Base-by-base conservation (phyloP, 192 early-diverging fungal genomes). In the Chytriomyces sp. region DNA sequence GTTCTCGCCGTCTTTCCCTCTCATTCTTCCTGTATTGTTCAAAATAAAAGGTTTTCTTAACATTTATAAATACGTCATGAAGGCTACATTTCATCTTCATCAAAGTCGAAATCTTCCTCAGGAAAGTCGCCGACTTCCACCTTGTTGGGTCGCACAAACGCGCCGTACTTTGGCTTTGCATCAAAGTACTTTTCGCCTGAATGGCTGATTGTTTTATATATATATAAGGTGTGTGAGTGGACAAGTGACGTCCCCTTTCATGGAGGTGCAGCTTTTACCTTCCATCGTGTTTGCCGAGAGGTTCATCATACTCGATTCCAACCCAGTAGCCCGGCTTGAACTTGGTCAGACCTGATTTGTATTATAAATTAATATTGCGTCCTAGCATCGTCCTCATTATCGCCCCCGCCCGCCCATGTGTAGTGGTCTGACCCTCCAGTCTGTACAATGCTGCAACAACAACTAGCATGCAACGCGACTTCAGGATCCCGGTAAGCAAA, bases 261-360 rank as follows among this genome's bases (percentile, higher is more conserved):
- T 52, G 14, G 1, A 75, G 5, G 25, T 22, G 22, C 28, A 39
- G 53, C 5, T 72, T 81, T 52, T 77, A 87, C 84, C 84, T 88
- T 14, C 97, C 97, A 79, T 96, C 84, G 77, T 99, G 91, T 77
- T 95, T 97, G 31, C 97, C 97, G 44, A 97, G 73, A 0, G 97
- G 97, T 72, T 99, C 97, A 65, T 99, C 97, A 64, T 94, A 96
- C 71, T 96, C 89, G 19, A 99, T 78, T 64, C 97, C 97, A 22
- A 97, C 89, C 96, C 96, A 99, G 57, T 83, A 86, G 3, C 97
- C 97, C 0, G 89, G 78, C 72, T 95, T 91, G 74, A 98, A 95
- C 62, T 87, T 74, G 30, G 49, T 65, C 34, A 40, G 30, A 6
- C 65, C 74, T 49, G 44, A 49, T n/a, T n/a, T n/a, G 22, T 49